These are phyloP conservation scores for Camellia granthamiana DNA, from an alignment of 148 eudicot genomes.

Conservation along the genomic window DNA sequence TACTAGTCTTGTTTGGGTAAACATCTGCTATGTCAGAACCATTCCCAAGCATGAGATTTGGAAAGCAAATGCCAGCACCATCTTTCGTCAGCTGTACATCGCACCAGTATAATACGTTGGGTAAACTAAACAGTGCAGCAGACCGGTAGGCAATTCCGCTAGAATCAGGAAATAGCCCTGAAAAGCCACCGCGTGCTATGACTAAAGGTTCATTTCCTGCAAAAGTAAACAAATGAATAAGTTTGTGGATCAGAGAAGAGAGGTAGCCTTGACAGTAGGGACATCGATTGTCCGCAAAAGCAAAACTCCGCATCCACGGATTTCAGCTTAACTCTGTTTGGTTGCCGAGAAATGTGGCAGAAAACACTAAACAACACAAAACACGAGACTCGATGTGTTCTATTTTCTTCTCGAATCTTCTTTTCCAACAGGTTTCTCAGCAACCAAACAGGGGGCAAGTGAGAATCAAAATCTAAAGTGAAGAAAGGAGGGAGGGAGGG, in stretches of 20 bases:
- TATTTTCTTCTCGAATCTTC: too few relatives aligned
- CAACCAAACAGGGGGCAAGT: too few relatives aligned
- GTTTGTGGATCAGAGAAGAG: neutral
- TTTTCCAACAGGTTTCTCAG: too few relatives aligned
- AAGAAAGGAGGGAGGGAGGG: too few relatives aligned
- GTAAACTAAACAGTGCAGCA: slow-evolving; percentile 32
- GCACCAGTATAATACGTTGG: slow-evolving; percentile 65
- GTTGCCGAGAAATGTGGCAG: too few relatives aligned
- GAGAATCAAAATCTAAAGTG: too few relatives aligned
- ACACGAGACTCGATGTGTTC: too few relatives aligned
- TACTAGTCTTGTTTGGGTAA: slow-evolving; percentile 24
- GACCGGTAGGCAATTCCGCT: slow-evolving; percentile 46
- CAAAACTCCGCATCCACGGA: too few relatives aligned
- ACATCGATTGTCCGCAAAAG: too few relatives aligned
- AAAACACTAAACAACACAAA: too few relatives aligned
- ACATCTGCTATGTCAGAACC: slow-evolving; percentile 24
- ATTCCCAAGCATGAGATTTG: slow-evolving; percentile 56
- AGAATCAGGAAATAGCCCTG: slow-evolving; percentile 76
- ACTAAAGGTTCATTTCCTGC: slow-evolving; percentile 70
- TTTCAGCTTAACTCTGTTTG: too few relatives aligned
- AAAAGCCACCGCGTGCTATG: slow-evolving; percentile 72
- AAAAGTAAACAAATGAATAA: slow-evolving; percentile 10
- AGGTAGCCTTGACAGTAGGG: too few relatives aligned
- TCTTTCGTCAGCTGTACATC: slow-evolving; percentile 84
- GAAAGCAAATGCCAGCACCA: slow-evolving; percentile 71